Base-by-base conservation (phyloP, 352 stramenopile species). In the Aphanomyces euteiches region DNA sequence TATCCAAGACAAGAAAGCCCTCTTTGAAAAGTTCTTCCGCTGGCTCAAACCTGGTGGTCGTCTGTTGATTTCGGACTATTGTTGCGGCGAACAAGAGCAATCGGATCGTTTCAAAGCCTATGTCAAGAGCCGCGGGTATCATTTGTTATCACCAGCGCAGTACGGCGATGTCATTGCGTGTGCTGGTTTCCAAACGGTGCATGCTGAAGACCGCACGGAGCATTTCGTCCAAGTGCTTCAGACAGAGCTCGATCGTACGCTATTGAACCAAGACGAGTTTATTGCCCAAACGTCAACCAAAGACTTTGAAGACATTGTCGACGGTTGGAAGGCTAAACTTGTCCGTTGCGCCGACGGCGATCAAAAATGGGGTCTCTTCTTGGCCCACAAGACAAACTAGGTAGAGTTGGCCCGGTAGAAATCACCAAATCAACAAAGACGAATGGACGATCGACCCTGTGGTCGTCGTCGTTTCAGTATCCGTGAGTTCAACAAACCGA, bases 341-440 rank as follows among this genome's bases (percentile, higher is more conserved):
- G 76, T 88, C 59, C 80, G 83, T 41, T 90, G 82, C 15, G 80
- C 67, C 1, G 83, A 90, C 1, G 83, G 83, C 13, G 82, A 90
- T 41, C 83, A 90, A 74, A 89, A 89, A 71, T 90, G 83, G 83
- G 83, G 83, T n/a, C 72, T 90, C 66, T 90, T 90, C 50, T 82
- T 84, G 72, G 83, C 73, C 48, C 69, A 82, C 48, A 90, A 90
- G 72, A 28, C 28, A 28, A 28, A 28, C 28, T 28, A 28, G 28
- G 28, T 28, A 28, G 28, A 28, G 28, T 28, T 28, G 28, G 28
- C 28, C 28, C 28, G 28, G 28, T 28, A 28, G 28, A 28, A 28
- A 28, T 28, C 28, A 28, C 28, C 28, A 28, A 28, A 28, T 28
- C 28, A 28, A 28, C 28, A 28, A 28, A 28, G 28, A 28, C 28